Evolutionary conservation across 441 rosid species (phyloP), one percentile per base, ranked within the genome.

Genomic region (Populus hybrid): DNA sequence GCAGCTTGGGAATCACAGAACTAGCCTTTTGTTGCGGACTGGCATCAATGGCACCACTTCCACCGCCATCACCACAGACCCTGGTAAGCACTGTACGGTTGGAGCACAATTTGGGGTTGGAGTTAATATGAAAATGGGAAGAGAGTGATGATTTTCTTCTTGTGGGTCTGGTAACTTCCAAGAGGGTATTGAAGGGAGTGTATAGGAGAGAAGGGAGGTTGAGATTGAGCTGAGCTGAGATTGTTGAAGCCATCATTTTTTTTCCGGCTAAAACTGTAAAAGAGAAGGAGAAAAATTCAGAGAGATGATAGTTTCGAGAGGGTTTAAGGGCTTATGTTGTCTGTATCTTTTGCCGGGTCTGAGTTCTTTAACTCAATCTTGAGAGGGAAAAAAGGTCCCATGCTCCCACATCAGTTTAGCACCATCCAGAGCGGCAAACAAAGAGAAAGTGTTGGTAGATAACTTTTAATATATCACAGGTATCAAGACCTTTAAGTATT

Each of bases 1-100:
- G 28, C 56, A 50, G 14, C 64, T 72, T 42, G 74, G 24, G 66
- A 85, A 90, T 88, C 87, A 93, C 96, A 83, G 85, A 71, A 10
- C 87, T 81, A 9, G 86, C 80, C 31, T 78, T 76, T 71, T 71
- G 71, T 5, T 64, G 84, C 0, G 85, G 74, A 21, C 81, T 50
- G 50, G 88, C 74, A 76, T 84, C 86, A 59, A 82, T 23, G 63
- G 84, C 36, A 4, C 75, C 74, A 61, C 77, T 82, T 28, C 83
- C 85, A 69, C 73, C 72, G 68, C 82, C 90, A 73, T 80, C 89
- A 79, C 77, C 36, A 66, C 78, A 36, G 78, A 71, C 84, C 78
- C 83, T 79, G 20, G 79, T 61, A 35, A 78, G 74, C 0, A 83
- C 76, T 53, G 80, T 29, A 81, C 85, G 69, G 64, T 33, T 23